A percentile compares a stretch with the other conserved stretches of the same genome.
Evolutionary conservation across 345 rosid species (phyloP).

Genomic region (Noccaea caerulescens): DNA sequence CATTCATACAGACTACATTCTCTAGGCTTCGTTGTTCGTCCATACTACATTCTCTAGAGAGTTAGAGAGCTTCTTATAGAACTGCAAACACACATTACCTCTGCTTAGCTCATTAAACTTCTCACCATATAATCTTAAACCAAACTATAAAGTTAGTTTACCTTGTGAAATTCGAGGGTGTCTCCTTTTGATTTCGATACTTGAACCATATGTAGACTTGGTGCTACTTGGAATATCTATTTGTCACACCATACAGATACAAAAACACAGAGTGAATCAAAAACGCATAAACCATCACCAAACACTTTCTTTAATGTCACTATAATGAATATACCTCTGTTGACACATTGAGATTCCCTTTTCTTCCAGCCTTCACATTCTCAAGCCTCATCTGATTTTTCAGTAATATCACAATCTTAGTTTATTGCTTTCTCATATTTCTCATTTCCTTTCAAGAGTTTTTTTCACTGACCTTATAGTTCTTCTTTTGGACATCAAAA

Average conservation of each 20-base stretch:
- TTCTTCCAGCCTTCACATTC: conserved; percentile 87
- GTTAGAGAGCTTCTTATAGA: conserved; percentile 80
- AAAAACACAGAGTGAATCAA: conserved; percentile 1
- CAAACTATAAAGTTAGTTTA: conserved; percentile 32
- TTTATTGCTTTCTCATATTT: neutral
- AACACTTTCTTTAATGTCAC: neutral
- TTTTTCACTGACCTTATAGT: conserved; percentile 69
- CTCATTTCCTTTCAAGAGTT: neutral
- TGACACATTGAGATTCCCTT: conserved; percentile 86
- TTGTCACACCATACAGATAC: conserved; percentile 23
- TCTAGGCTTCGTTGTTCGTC: conserved; percentile 91
- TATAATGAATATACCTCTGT: conserved; percentile 63
- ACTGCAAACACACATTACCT: conserved; percentile 55
- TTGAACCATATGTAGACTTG: conserved; percentile 94
- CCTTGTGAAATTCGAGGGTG: conserved; percentile 93
- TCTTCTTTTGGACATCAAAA: conserved; percentile 86
- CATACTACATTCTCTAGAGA: conserved; percentile 86
- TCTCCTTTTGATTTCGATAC: conserved; percentile 96
- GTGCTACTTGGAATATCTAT: conserved; percentile 94
- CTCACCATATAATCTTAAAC: neutral
- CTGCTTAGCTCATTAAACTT: conserved; percentile 12
- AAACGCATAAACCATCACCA: conserved; percentile 12
- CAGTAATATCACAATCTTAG: conserved; percentile 9
- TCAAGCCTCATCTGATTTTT: conserved; percentile 79
- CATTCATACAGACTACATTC: conserved; percentile 61